These are phyloP conservation scores for Speleostelium caveatum DNA, from an alignment of 78 protist species.

Conservation along the genomic window DNA sequence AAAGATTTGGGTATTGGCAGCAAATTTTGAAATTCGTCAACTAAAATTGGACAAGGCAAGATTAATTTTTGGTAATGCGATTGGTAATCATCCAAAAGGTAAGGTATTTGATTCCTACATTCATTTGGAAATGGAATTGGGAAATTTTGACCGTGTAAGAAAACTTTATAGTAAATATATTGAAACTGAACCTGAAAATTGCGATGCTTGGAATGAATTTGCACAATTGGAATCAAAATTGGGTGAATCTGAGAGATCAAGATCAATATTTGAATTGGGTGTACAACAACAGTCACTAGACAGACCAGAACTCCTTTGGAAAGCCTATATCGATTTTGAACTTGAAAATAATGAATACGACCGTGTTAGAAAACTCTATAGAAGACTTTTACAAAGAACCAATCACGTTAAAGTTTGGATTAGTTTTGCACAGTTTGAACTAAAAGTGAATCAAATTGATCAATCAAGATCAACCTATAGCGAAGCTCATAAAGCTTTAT, in stretches of 20 bases:
- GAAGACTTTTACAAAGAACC: slow-evolving; percentile 87
- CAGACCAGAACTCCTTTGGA: slow-evolving; percentile 97
- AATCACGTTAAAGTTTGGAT: slow-evolving; percentile 93
- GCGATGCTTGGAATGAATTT: slow-evolving; percentile 91
- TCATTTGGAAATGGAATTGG: slow-evolving; percentile 90
- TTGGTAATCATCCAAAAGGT: slow-evolving; percentile 86
- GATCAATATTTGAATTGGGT: slow-evolving; percentile 94
- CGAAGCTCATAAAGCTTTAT: slow-evolving; percentile 72
- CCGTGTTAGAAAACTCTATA: slow-evolving; percentile 84
- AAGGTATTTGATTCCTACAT: slow-evolving; percentile 89
- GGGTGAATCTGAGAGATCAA: slow-evolving; percentile 87
- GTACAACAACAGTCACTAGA: slow-evolving; percentile 92
- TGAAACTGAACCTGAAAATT: slow-evolving; percentile 82
- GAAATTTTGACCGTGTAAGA: slow-evolving; percentile 92
- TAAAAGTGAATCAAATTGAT: not conserved
- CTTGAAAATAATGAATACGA: slow-evolving; percentile 64
- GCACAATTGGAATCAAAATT: slow-evolving; percentile 93
- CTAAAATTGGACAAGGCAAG: slow-evolving; percentile 77
- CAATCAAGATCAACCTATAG: slow-evolving; percentile 44
- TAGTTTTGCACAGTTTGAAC: slow-evolving; percentile 84
- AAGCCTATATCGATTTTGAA: slow-evolving; percentile 90
- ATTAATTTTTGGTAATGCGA: slow-evolving; percentile 78
- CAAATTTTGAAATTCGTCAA: slow-evolving; percentile 95
- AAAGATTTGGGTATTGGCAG: slow-evolving; percentile 94
- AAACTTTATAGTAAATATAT: slow-evolving; percentile 91